phyloP scores from a whole-genome alignment of 2,329 filamentous ascomycete genomes.

The Colletotrichum cereale region DNA sequence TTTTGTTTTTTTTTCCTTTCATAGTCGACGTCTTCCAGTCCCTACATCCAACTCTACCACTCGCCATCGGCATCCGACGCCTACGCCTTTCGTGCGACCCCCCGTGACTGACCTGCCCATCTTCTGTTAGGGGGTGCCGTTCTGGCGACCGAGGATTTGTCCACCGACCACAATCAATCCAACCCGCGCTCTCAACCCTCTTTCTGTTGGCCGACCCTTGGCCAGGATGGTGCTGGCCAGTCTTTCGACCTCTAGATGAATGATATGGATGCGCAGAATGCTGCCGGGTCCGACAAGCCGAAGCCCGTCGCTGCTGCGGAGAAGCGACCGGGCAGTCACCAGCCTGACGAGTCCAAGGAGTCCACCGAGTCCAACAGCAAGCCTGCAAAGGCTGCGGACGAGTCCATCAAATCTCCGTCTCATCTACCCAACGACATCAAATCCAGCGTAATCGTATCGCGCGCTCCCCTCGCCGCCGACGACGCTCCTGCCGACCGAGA shows the following conservation, averaged over 20 bases:
- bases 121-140: slow-evolving; percentile 37
- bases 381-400: slow-evolving; percentile 25
- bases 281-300: slow-evolving; percentile 71
- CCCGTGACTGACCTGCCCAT: slow-evolving; percentile 37
- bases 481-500: slow-evolving; percentile 67
- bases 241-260: slow-evolving; percentile 65
- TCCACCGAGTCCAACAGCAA: slow-evolving; percentile 38
- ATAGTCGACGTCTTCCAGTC: slow-evolving; percentile 32
- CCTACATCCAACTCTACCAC: slow-evolving; percentile 4
- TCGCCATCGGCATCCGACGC: slow-evolving; percentile 11
- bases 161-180: slow-evolving; percentile 31
- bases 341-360: slow-evolving; percentile 43
- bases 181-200: slow-evolving; percentile 27
- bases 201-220: slow-evolving; percentile 53
- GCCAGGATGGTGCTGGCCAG: slow-evolving; percentile 72
- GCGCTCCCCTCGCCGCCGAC: slow-evolving; percentile 51
- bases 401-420: slow-evolving; percentile 35
- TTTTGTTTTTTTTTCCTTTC: slow-evolving; percentile 21
- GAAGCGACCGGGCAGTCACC: slow-evolving; percentile 52
- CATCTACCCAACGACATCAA: slow-evolving; percentile 35
- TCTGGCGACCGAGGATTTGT: slow-evolving; percentile 29
- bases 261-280: slow-evolving; percentile 79
- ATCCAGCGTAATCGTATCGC: slow-evolving; percentile 45
- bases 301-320: slow-evolving; percentile 68
- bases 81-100: slow-evolving; percentile 19